These are phyloP conservation scores for Penicillium sumatraense DNA, from an alignment of 2,329 filamentous ascomycete species.

Conservation along the genomic window DNA sequence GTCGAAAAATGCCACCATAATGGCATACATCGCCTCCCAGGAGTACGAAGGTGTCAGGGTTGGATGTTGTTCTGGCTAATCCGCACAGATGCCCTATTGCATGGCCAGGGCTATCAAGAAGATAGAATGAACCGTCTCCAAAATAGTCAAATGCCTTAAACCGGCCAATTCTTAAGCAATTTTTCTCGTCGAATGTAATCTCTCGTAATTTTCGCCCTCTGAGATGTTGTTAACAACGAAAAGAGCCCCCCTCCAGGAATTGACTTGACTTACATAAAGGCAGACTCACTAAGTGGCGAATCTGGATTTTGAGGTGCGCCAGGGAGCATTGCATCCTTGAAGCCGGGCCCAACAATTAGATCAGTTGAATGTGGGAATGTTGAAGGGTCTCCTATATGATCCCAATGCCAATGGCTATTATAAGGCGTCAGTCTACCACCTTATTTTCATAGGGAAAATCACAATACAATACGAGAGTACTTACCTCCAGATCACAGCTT, in stretches of 20 bases:
- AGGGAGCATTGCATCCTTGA: constrained; percentile 47
- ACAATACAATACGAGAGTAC: not conserved
- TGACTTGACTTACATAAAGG: constrained; percentile 42
- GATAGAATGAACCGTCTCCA: constrained; percentile 47
- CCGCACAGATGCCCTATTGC: constrained; percentile 55
- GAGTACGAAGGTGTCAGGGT: constrained; percentile 51
- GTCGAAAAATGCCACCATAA: constrained; percentile 52
- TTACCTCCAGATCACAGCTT: constrained; percentile 24
- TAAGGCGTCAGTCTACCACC: not conserved
- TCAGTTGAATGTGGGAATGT: constrained; percentile 49
- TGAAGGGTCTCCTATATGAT: constrained; percentile 50
- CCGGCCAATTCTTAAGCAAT: constrained; percentile 23
- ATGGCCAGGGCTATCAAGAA: constrained; percentile 39
- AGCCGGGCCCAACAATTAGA: constrained; percentile 55
- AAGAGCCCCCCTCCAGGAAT: too few relatives aligned
- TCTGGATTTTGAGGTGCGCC: constrained; percentile 50
- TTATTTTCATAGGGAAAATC: too few relatives aligned
- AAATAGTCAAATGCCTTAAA: constrained; percentile 49
- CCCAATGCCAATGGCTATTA: constrained; percentile 36
- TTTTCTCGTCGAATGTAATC: constrained; percentile 24
- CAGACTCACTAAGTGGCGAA: constrained; percentile 45
- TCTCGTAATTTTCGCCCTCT: constrained; percentile 24
- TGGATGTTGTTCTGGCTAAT: constrained; percentile 48
- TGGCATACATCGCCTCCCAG: constrained; percentile 57
- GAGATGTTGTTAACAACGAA: constrained; percentile 18